Conservation (phyloP, 106 monocot species). For the Narthecium ossifragum region DNA sequence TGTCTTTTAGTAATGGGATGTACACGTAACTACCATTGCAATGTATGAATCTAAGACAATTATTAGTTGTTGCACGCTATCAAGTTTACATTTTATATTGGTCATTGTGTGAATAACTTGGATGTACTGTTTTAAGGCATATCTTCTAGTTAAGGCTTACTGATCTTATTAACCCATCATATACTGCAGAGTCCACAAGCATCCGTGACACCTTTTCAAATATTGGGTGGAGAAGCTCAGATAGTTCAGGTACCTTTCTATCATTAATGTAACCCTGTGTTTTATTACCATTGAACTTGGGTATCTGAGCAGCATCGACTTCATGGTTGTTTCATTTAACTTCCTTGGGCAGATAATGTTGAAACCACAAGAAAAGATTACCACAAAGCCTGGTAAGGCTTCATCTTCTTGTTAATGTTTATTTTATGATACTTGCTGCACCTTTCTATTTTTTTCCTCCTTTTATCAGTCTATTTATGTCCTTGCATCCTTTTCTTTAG, state of each 20-base stretch:
- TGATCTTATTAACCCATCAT: background rate
- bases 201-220: conserved; percentile 76
- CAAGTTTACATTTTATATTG: too few relatives aligned
- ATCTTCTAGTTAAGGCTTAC: background rate
- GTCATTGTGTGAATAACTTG: background rate
- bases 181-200: conserved; percentile 54
- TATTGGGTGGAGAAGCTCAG: conserved; percentile 92
- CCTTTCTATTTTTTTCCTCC: background rate
- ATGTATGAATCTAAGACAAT: too few relatives aligned
- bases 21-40: too few relatives aligned
- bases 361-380: conserved; percentile 87
- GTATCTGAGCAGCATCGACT: background rate
- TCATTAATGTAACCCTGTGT: background rate
- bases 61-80: too few relatives aligned
- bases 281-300: background rate
- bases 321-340: background rate
- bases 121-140: background rate
- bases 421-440: background rate
- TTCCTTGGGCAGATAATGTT: conserved; percentile 72
- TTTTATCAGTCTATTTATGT: background rate
- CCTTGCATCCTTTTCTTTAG: background rate
- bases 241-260: conserved; percentile 68
- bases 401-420: background rate
- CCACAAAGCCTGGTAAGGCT: conserved; percentile 75
- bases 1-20: background rate